These are phyloP conservation scores for Penicillium pancosmium DNA, from an alignment of 495 filamentous ascomycete species.

Conservation along the genomic window DNA sequence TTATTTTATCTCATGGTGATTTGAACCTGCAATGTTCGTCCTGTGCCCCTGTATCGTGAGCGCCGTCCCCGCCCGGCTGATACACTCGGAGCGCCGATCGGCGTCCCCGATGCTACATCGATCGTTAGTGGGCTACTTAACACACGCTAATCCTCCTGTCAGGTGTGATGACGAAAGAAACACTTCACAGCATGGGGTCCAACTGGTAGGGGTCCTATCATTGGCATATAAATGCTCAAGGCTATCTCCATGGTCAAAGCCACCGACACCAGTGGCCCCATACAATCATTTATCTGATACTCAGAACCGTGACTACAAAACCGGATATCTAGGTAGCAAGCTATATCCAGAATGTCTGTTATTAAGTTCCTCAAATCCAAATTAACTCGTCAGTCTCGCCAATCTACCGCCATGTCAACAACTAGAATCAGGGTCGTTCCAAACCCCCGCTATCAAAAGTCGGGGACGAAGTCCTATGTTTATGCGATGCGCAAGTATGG, in stretches of 20 bases:
- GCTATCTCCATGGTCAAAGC: not conserved
- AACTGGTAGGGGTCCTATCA: conserved; percentile 11
- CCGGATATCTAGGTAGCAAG: not conserved
- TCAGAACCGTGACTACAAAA: not conserved
- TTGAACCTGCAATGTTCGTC: conserved; percentile 24
- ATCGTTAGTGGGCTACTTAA: conserved; percentile 14
- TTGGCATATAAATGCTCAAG: not conserved
- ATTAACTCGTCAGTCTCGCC: conserved; percentile 10
- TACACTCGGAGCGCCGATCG: conserved; percentile 22
- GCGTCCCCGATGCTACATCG: conserved; percentile 16
- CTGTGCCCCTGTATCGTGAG: conserved; percentile 16
- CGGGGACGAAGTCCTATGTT: conserved; percentile 75
- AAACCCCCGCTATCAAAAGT: conserved; percentile 65
- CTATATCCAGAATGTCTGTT: conserved; percentile 13
- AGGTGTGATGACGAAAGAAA: conserved; percentile 27
- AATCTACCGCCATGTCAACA: conserved; percentile 34
- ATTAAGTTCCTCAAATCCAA: conserved; percentile 21
- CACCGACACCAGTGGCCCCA: not conserved
- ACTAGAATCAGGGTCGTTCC: conserved; percentile 48
- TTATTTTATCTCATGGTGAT: conserved; percentile 12
- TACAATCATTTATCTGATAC: not conserved
- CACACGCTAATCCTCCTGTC: conserved; percentile 15
- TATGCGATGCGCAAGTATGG: conserved; percentile 69
- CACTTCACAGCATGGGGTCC: not conserved
- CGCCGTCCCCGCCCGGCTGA: conserved; percentile 13